These are phyloP conservation scores for Eimeria mitis DNA, from an alignment of 169 alveolate species.

Conservation along the genomic window DNA sequence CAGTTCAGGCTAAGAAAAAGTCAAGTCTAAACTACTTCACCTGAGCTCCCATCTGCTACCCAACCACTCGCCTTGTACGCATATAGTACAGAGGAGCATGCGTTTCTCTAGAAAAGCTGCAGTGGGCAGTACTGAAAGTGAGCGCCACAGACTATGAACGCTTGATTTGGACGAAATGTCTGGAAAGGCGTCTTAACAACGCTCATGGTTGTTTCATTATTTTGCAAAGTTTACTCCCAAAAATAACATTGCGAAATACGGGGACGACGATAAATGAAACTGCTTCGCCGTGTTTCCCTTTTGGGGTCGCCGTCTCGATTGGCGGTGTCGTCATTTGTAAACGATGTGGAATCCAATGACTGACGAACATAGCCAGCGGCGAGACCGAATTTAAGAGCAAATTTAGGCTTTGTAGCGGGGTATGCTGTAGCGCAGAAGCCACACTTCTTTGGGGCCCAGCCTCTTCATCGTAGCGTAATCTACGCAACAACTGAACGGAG, in stretches of 20 bases:
- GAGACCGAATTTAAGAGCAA: neutral
- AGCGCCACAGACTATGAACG: neutral
- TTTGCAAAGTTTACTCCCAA: neutral
- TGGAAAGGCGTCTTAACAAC: neutral
- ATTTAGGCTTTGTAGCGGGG: neutral
- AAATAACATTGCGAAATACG: conserved; percentile 1
- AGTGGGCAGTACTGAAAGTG: neutral
- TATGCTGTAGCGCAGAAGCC: neutral
- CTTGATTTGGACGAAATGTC: neutral
- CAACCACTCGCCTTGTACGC: neutral
- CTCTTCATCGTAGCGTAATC: neutral
- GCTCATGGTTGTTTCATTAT: neutral
- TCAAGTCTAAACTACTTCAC: conserved; percentile 98
- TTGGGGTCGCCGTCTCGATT: neutral
- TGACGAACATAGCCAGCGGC: neutral
- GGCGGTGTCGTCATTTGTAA: neutral
- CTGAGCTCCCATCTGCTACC: conserved; percentile 77
- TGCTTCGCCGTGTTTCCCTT: neutral
- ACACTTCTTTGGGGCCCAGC: neutral
- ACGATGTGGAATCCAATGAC: neutral
- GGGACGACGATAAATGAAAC: neutral
- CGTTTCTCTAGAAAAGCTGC: neutral
- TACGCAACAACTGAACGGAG: neutral
- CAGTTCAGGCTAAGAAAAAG: conserved; percentile 99
- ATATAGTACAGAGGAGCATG: neutral